phyloP scores from a whole-genome alignment of 1,284 basidiomycete species.

The Puccinia polysora region DNA sequence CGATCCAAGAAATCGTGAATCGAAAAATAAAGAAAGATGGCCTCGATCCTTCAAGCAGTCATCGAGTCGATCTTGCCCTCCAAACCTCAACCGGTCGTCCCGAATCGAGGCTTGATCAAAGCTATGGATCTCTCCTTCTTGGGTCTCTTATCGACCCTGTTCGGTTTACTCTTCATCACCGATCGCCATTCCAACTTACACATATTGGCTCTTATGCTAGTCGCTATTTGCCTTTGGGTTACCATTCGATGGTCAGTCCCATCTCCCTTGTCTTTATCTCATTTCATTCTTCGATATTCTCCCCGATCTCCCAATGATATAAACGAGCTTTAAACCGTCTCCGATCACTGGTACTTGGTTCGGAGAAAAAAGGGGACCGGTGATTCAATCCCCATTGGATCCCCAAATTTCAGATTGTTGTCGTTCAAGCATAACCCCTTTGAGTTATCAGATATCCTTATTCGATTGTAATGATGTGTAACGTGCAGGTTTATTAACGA shows the following conservation, averaged over 20 bases:
- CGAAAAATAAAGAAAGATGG: background rate
- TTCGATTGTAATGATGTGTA: background rate
- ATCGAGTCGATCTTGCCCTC: constrained; percentile 38
- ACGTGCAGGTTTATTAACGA: constrained; percentile 39
- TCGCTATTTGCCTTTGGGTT: constrained; percentile 52
- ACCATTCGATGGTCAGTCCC: constrained; percentile 53
- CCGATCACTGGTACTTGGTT: background rate
- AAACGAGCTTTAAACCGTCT: background rate
- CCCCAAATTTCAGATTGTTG: too few relatives aligned
- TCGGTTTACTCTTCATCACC: constrained; percentile 50
- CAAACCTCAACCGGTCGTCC: constrained; percentile 37
- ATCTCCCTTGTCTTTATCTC: background rate
- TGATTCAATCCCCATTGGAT: too few relatives aligned
- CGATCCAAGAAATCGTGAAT: too few relatives aligned
- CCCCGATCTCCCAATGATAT: background rate
- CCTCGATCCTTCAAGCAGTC: constrained; percentile 27
- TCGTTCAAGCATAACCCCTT: background rate
- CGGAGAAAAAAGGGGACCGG: too few relatives aligned
- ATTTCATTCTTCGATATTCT: background rate
- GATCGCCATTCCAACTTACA: constrained; percentile 53
- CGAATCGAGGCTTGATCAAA: constrained; percentile 47
- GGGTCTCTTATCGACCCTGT: constrained; percentile 52
- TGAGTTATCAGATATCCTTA: background rate
- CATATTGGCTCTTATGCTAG: constrained; percentile 51
- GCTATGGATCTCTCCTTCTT: constrained; percentile 54